These are phyloP conservation scores for Debaryomyces fabryi DNA, from an alignment of 1,139 yeast species.

Conservation along the genomic window DNA sequence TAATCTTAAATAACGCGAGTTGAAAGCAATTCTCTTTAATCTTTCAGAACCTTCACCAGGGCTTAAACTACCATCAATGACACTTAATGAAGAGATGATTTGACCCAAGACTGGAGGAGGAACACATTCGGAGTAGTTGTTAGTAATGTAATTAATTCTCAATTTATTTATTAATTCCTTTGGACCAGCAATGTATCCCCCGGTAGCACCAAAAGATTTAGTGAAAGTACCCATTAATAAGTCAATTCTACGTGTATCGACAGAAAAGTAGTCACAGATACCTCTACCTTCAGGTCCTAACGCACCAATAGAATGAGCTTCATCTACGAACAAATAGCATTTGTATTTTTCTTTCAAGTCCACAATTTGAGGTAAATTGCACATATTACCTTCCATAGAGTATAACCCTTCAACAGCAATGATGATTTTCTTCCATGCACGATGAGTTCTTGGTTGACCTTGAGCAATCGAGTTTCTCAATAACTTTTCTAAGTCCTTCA, in stretches of 20 bases:
- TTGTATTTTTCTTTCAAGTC: conserved; percentile 83
- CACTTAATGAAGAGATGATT: conserved; percentile 75
- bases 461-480: conserved; percentile 88
- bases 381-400: conserved; percentile 97
- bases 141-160: conserved; percentile 72
- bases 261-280: conserved; percentile 87
- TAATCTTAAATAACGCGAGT: conserved; percentile 86
- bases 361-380: conserved; percentile 78
- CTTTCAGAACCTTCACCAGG: conserved; percentile 96
- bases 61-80: conserved; percentile 76
- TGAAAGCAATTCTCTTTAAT: conserved; percentile 90
- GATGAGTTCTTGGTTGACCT: conserved; percentile 95
- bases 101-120: conserved; percentile 92
- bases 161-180: conserved; percentile 70
- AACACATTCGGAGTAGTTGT: conserved; percentile 78
- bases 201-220: conserved; percentile 97
- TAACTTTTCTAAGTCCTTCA: conserved; percentile 75
- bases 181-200: conserved; percentile 89
- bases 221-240: conserved; percentile 96
- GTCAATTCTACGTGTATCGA: conserved; percentile 76
- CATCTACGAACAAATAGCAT: conserved; percentile 89
- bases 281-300: conserved; percentile 94
- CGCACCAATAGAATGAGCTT: conserved; percentile 98
- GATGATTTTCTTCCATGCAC: conserved; percentile 96
- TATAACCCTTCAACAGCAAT: conserved; percentile 95